Percentiles rank a stretch among this genome's conserved stretches.
These are phyloP conservation scores for Penicillium palitans DNA, from an alignment of 2,329 filamentous ascomycete genomes.

Conservation along the genomic window DNA sequence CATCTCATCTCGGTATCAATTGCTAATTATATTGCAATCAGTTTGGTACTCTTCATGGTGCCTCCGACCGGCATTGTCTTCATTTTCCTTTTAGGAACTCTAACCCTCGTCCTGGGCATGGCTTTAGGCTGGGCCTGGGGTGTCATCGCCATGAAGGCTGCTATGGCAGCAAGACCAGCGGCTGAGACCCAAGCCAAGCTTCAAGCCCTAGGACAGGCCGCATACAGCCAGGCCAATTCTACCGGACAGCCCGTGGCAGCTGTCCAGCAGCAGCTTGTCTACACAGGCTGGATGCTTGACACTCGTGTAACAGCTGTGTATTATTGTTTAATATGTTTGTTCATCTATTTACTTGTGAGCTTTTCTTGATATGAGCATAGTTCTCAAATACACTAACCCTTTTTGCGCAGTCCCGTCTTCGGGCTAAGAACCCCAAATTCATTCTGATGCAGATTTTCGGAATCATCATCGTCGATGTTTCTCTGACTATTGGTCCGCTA, in stretches of 20 bases:
- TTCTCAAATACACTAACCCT: not conserved
- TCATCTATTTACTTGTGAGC: conserved; percentile 47
- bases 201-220: conserved; percentile 36
- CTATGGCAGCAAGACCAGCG: conserved; percentile 45
- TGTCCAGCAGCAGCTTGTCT: conserved; percentile 42
- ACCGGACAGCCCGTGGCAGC: conserved; percentile 30
- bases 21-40: conserved; percentile 16
- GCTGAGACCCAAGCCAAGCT: conserved; percentile 40
- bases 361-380: not conserved
- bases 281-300: conserved; percentile 52
- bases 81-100: conserved; percentile 46
- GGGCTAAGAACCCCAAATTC: conserved; percentile 50
- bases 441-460: conserved; percentile 49
- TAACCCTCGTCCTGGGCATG: conserved; percentile 51
- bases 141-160: conserved; percentile 52
- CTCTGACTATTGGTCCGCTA: conserved; percentile 47
- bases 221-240: conserved; percentile 35
- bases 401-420: conserved; percentile 41
- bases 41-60: conserved; percentile 46
- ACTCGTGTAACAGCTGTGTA: conserved; percentile 45
- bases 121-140: conserved; percentile 54
- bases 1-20: conserved; percentile 1
- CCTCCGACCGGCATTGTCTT: conserved; percentile 51
- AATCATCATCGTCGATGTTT: conserved; percentile 50
- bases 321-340: conserved; percentile 43